These are phyloP conservation scores for Dalbergia cultrata DNA, from an alignment of 306 rosid genomes.

Conservation along the genomic window DNA sequence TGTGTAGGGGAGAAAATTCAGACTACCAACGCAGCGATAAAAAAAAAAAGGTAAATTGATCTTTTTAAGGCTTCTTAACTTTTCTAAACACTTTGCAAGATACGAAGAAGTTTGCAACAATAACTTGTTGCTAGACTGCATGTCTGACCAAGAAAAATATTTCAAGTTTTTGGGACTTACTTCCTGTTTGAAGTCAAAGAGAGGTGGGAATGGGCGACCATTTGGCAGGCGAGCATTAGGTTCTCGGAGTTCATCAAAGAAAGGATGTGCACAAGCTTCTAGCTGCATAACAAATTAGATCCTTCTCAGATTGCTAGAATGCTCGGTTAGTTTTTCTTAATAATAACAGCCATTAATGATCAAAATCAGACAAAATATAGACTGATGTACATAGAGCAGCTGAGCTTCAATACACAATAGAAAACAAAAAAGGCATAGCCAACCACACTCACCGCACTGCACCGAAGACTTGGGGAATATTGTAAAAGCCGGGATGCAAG, in stretches of 20 bases:
- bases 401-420: neutral
- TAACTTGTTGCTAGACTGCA: neutral
- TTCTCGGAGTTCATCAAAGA: constrained; percentile 93
- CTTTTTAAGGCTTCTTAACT: neutral
- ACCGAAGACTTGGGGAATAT: constrained; percentile 95
- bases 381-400: neutral
- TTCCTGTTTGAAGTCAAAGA: constrained; percentile 93
- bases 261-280: constrained; percentile 95
- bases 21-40: constrained; percentile 16
- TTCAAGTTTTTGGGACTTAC: constrained; percentile 52
- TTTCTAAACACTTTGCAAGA: neutral
- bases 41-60: neutral
- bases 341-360: constrained; percentile 4
- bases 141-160: neutral
- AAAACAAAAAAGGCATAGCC: neutral
- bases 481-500: constrained; percentile 92
- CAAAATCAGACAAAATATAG: neutral
- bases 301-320: constrained; percentile 35
- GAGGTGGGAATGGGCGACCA: constrained; percentile 84
- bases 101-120: neutral
- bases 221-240: constrained; percentile 88
- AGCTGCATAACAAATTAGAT: constrained; percentile 65
- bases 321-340: constrained; percentile 7
- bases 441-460: constrained; percentile 83
- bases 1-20: constrained; percentile 15